Percentiles rank a stretch among this genome's conserved stretches.
Evolutionary conservation across 371 early-diverging fungal species (phyloP).

Genomic region (Actinomortierella wolfii): DNA sequence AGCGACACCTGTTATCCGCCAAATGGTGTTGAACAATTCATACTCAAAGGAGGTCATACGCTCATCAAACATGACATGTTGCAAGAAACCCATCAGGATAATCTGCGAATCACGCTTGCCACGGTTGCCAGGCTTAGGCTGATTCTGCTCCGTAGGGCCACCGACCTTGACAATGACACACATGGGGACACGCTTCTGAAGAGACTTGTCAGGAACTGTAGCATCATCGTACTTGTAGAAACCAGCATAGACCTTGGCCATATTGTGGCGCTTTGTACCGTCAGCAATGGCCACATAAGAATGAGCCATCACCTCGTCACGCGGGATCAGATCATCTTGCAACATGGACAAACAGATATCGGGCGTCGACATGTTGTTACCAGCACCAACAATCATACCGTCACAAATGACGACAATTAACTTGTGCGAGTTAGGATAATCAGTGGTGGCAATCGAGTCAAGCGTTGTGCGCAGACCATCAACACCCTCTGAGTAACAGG

Average conservation of each 20-base stretch:
- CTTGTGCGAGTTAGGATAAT: constrained; percentile 91
- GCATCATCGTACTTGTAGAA: constrained; percentile 76
- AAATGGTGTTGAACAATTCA: constrained; percentile 91
- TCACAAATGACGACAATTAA: constrained; percentile 91
- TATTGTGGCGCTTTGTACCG: constrained; percentile 92
- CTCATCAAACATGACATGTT: constrained; percentile 92
- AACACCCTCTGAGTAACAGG: constrained; percentile 93
- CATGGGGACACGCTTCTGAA: constrained; percentile 76
- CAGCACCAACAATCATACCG: constrained; percentile 82
- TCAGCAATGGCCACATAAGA: constrained; percentile 95
- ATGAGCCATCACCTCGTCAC: constrained; percentile 65
- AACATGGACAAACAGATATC: constrained; percentile 85
- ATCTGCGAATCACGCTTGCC: constrained; percentile 99
- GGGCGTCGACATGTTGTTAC: constrained; percentile 78
- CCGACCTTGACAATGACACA: constrained; percentile 95
- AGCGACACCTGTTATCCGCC: constrained; percentile 77
- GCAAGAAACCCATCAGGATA: constrained; percentile 96
- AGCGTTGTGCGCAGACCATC: constrained; percentile 92
- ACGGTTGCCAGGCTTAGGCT: constrained; percentile 88
- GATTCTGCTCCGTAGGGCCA: constrained; percentile 70
- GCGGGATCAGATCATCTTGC: constrained; percentile 72
- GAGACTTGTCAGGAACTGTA: constrained; percentile 51
- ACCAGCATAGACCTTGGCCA: constrained; percentile 93
- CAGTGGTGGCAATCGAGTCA: constrained; percentile 92
- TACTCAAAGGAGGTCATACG: constrained; percentile 95